Base-by-base conservation (phyloP, 108 stramenopile species). In the Schizochytrium sp. region DNA sequence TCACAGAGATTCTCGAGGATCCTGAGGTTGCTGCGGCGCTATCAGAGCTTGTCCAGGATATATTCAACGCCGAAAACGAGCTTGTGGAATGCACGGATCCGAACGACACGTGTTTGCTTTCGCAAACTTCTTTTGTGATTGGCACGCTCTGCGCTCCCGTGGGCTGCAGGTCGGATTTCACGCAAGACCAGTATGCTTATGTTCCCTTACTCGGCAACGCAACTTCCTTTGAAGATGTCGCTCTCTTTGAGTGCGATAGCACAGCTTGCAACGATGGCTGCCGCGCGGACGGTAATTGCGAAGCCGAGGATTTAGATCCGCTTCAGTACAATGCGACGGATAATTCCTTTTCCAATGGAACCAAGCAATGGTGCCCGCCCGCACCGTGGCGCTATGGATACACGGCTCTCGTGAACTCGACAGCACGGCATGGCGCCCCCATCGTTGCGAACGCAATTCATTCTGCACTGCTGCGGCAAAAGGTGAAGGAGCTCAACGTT, bases 371-470 rank as follows among this genome's bases (percentile, higher is more conserved):
- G 45, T 83, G 76, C 76, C 57, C 44, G 19, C 45, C 88, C 16
- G 72, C n/a, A 19, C 18, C 45, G 8, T 87, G 58, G 28, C 60
- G 60, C 16, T 59, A 60, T 12, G 23, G 72, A 18, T 92, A 91
- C 72, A 88, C 89, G 16, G 53, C 76, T 5, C 16, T 91, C 47
- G 51, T 89, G 29, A 92, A 92, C 90, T 89, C 89, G 43, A 91
- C 90, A 6, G 91, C 91, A 5, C 51, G 89, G 25, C 92, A 92
- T 58, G 89, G 89, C 18, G 83, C 87, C 3, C 87, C 87, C 5
- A 55, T 92, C 18, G 87, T 88, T 45, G 58, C 87, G 90, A 90
- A 88, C 23, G 19, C 88, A 19, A 89, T 90, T 6, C 55, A 91
- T 41, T 19, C 87, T 5, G 89, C 87, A 4, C 60, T 89, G 41